Percentiles rank a stretch among this genome's conserved stretches.
Conservation (phyloP, 164 flowering plant genomes). For the Vitis amurensis region DNA sequence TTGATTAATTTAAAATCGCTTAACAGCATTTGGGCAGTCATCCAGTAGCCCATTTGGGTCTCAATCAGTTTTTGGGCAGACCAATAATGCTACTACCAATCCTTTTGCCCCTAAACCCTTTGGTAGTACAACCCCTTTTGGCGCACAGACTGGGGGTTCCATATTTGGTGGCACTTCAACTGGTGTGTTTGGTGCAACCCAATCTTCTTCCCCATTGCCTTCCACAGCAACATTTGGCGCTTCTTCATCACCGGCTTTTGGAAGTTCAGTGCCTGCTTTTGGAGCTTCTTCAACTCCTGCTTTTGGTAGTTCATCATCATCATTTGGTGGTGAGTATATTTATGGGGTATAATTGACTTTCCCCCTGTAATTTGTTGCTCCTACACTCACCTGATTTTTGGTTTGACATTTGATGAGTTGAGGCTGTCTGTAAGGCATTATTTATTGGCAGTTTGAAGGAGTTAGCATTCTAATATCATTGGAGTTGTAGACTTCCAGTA, state of each 20-base stretch:
- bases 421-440: no score
- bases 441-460: no score
- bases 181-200: slow-evolving; percentile 84
- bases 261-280: slow-evolving; percentile 63
- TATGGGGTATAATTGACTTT: neutral
- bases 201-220: slow-evolving; percentile 64
- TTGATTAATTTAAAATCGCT: slow-evolving; percentile 2
- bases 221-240: slow-evolving; percentile 82
- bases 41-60: slow-evolving; percentile 82
- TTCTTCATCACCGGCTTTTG: slow-evolving; percentile 77
- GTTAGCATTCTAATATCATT: no score
- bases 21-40: slow-evolving; percentile 95
- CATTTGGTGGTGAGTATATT: slow-evolving; percentile 60
- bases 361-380: no score
- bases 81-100: slow-evolving; percentile 60
- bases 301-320: slow-evolving; percentile 65
- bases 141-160: slow-evolving; percentile 82
- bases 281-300: slow-evolving; percentile 75
- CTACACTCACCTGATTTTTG: no score
- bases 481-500: no score
- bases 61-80: slow-evolving; percentile 82
- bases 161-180: slow-evolving; percentile 92
- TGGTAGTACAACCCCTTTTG: slow-evolving; percentile 76
- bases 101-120: slow-evolving; percentile 96
- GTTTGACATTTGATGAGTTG: no score